Percentiles rank a stretch among this genome's conserved stretches.
Conservation (phyloP, 202 grass and related monocot species). For the Carex arenaria region DNA sequence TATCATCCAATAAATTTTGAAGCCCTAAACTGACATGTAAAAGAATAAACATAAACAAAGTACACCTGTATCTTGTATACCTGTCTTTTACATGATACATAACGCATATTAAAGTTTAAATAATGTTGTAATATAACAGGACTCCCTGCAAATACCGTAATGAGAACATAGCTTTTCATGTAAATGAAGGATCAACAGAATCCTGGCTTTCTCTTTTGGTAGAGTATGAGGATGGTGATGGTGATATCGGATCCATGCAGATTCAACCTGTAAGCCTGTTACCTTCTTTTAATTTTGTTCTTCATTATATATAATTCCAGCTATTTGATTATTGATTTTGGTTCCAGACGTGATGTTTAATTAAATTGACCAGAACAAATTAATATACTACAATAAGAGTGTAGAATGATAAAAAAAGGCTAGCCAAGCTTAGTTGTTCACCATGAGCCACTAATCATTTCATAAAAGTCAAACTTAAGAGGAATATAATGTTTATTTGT, state of each 20-base stretch:
- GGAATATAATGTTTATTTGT: neutral
- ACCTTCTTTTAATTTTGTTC: conserved; percentile 9
- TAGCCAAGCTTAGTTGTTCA: neutral
- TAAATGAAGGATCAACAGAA: conserved; percentile 84
- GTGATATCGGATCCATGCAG: conserved; percentile 96
- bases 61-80: neutral
- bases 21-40: neutral
- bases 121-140: conserved; percentile 26
- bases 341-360: neutral
- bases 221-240: conserved; percentile 88
- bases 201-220: conserved; percentile 92
- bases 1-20: neutral
- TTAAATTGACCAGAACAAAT: neutral
- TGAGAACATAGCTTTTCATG: conserved; percentile 85
- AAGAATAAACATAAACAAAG: neutral
- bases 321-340: neutral
- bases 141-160: conserved; percentile 84
- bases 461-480: neutral
- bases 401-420: neutral
- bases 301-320: conserved; percentile 6
- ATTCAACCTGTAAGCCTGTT: conserved; percentile 63
- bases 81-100: neutral
- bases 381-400: neutral
- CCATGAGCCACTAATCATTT: neutral
- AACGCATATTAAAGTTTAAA: neutral